Percentiles rank a stretch among this genome's conserved stretches.
Evolutionary conservation across 768 basidiomycete genomes (phyloP).

Genomic region (Auricularia sp.): DNA sequence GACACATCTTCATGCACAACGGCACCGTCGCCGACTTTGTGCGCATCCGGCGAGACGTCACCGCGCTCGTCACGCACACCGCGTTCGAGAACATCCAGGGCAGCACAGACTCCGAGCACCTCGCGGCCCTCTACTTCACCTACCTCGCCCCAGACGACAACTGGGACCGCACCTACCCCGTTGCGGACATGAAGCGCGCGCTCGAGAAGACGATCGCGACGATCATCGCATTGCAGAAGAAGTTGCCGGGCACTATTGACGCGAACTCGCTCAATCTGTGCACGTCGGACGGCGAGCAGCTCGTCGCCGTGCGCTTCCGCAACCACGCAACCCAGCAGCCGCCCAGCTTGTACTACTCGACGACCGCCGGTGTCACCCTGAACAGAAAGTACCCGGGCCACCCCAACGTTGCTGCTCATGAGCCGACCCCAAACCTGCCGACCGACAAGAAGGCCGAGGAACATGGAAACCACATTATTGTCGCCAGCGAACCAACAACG

Average conservation of each 20-base stretch:
- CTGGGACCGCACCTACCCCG: slow-evolving; percentile 10
- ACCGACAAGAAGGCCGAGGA: slow-evolving; percentile 17
- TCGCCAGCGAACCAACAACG: slow-evolving; percentile 27
- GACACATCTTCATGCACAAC: slow-evolving; percentile 24
- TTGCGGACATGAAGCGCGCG: slow-evolving; percentile 18
- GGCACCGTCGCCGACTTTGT: slow-evolving; percentile 19
- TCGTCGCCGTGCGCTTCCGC: slow-evolving; percentile 24
- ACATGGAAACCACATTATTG: slow-evolving; percentile 26
- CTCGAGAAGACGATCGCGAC: slow-evolving; percentile 18
- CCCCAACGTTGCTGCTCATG: slow-evolving; percentile 15
- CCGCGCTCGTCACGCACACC: not conserved
- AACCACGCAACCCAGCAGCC: slow-evolving; percentile 22
- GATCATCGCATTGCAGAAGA: slow-evolving; percentile 18
- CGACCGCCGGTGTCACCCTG: slow-evolving; percentile 21
- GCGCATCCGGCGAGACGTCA: not conserved
- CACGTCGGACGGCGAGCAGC: slow-evolving; percentile 22
- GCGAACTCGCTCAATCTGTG: slow-evolving; percentile 23
- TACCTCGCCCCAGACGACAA: slow-evolving; percentile 14
- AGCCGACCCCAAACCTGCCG: slow-evolving; percentile 10
- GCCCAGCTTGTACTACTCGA: slow-evolving; percentile 25
- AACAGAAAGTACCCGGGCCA: slow-evolving; percentile 27
- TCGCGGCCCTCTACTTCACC: slow-evolving; percentile 25
- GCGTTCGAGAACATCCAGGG: not conserved
- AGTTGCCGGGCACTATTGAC: slow-evolving; percentile 9
- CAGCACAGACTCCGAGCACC: slow-evolving; percentile 9